phyloP scores from a whole-genome alignment of 2,329 filamentous ascomycete species.

The Ophioceras dolichostomum region DNA sequence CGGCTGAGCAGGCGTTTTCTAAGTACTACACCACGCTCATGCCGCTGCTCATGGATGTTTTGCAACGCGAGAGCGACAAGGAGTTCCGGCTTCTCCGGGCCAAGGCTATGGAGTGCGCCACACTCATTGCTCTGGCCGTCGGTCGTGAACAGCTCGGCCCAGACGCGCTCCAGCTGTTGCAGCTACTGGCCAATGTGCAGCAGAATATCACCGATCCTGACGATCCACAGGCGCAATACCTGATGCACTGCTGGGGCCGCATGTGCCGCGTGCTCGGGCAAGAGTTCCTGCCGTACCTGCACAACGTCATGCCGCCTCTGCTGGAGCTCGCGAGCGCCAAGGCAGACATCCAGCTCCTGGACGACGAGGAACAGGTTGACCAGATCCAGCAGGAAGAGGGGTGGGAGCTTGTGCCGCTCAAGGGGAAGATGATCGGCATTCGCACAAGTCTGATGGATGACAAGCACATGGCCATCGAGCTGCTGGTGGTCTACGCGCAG shows the following conservation, averaged over 20 bases:
- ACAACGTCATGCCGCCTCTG: slow-evolving; percentile 87
- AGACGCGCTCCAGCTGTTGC: slow-evolving; percentile 78
- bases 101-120: slow-evolving; percentile 99
- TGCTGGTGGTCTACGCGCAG: slow-evolving; percentile 93
- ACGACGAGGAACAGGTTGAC: slow-evolving; percentile 89
- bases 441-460: slow-evolving; percentile 94
- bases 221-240: slow-evolving; percentile 90
- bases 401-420: slow-evolving; percentile 93
- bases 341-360: slow-evolving; percentile 90
- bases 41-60: slow-evolving; percentile 83
- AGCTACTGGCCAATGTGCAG: slow-evolving; percentile 80
- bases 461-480: slow-evolving; percentile 99
- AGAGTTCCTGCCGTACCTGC: slow-evolving; percentile 87
- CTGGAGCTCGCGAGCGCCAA: slow-evolving; percentile 86
- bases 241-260: slow-evolving; percentile 97
- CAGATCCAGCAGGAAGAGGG: slow-evolving; percentile 89
- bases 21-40: slow-evolving; percentile 95
- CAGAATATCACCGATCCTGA: slow-evolving; percentile 77
- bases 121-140: slow-evolving; percentile 86
- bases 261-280: slow-evolving; percentile 91
- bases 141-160: slow-evolving; percentile 83
- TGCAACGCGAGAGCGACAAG: slow-evolving; percentile 83
- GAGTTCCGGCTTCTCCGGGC: slow-evolving; percentile 84
- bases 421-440: slow-evolving; percentile 97
- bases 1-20: slow-evolving; percentile 84